These are phyloP conservation scores for Volvox africanus DNA, from an alignment of 139 green algal species.

Conservation along the genomic window DNA sequence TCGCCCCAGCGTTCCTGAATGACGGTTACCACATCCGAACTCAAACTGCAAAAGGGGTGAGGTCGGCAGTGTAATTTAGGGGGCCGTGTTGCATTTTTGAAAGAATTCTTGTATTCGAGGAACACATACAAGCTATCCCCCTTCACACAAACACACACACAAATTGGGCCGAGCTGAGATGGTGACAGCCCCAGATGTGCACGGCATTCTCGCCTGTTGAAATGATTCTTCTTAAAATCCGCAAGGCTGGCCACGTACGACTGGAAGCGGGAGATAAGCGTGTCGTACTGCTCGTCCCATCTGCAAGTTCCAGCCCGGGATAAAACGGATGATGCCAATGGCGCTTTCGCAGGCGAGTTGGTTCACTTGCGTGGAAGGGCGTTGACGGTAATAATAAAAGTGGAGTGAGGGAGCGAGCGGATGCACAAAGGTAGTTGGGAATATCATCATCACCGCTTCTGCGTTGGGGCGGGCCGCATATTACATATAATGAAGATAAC, in stretches of 20 bases:
- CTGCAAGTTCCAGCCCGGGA: background rate
- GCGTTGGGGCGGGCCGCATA: too few species aligned
- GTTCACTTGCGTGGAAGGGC: too few species aligned
- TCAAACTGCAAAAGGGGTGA: slow-evolving; percentile 15
- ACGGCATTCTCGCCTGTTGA: slow-evolving; percentile 45
- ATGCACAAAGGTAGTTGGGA: too few species aligned
- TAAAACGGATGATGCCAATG: too few species aligned
- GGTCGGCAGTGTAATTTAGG: background rate
- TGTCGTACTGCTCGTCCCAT: slow-evolving; percentile 40
- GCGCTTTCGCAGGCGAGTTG: too few species aligned
- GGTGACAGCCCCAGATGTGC: background rate
- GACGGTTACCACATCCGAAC: background rate
- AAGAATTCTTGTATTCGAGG: background rate
- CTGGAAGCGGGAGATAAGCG: slow-evolving; percentile 5
- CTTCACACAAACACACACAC: too few species aligned
- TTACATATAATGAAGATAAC: too few species aligned
- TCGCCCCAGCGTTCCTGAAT: background rate
- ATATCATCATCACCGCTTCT: too few species aligned
- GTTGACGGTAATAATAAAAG: too few species aligned
- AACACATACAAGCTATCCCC: too few species aligned
- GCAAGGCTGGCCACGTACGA: slow-evolving; percentile 52
- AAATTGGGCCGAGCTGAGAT: background rate
- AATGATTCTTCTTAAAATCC: slow-evolving; percentile 71
- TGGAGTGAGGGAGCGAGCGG: too few species aligned
- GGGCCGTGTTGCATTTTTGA: background rate